Evolutionary conservation across 129 eudicot genomes (phyloP), one percentile per base, ranked within the genome.

Genomic region (Mikania micrantha): DNA sequence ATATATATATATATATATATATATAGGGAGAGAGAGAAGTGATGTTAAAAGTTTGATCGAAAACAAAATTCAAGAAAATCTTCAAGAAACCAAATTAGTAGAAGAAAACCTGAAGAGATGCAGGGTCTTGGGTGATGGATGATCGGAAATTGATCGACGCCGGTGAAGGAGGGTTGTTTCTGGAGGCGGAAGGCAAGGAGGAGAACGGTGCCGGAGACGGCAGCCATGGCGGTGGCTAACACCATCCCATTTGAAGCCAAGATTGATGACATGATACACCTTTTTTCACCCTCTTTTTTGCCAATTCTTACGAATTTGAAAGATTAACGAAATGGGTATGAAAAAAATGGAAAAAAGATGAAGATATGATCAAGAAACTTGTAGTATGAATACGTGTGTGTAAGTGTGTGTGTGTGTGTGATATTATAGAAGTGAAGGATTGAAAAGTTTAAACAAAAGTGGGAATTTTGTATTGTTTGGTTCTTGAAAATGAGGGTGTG

Each of bases 141-240:
- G 47, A 64, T 2, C n/a, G n/a, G n/a, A n/a, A n/a, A n/a, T n/a
- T n/a, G n/a, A n/a, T n/a, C n/a, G n/a, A n/a, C n/a, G n/a, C n/a
- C n/a, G 24, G 82, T 3, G 54, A 69, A 13, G 21, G 75, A 36
- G 2, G 76, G 80, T 11, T 71, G 79, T 78, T 86, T 90, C 40
- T 86, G 95, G 64, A 78, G 84, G 40, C 78, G 85, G 36, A 82
- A 44, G 66, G 88, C 83, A 9, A 90, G 87, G 63, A 90, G 82
- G 60, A 86, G 74, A 0, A 82, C 80, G 67, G 90, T 86, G 71
- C 96, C 96, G 56, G 96, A 90, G 57, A 84, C 88, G 21, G 95
- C 88, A 6, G 95, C 96, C 88, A 90, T 80, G 81, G 88, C 95
- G 22, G 96, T 84, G 77, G 87, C 95, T 36, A 90, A 72, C 38